These are phyloP conservation scores for Ogataea sp. DNA, from an alignment of 805 yeast species.

Conservation along the genomic window DNA sequence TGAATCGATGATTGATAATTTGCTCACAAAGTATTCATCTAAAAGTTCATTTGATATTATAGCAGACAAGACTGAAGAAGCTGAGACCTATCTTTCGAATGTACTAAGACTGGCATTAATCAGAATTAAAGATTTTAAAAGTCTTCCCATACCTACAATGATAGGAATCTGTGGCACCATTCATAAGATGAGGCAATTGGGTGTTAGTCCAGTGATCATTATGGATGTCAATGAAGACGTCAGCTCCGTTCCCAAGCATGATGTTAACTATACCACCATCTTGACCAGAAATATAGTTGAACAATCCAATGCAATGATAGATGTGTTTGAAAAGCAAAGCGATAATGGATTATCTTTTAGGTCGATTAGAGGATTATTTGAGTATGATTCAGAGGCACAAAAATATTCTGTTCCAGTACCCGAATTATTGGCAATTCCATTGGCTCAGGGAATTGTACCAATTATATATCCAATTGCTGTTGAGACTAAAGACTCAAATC, in stretches of 20 bases:
- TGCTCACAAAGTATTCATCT: constrained; percentile 13
- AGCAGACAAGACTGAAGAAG: constrained; percentile 2
- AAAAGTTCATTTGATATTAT: not conserved
- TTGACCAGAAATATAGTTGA: constrained; percentile 13
- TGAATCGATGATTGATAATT: constrained; percentile 22
- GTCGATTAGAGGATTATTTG: constrained; percentile 30
- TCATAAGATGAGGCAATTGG: constrained; percentile 47
- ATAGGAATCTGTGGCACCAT: constrained; percentile 49
- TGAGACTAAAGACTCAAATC: constrained; percentile 22
- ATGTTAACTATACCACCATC: not conserved
- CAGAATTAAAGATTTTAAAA: constrained; percentile 35
- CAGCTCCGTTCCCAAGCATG: not conserved
- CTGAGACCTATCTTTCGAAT: constrained; percentile 23
- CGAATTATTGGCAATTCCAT: constrained; percentile 31
- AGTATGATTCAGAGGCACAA: constrained; percentile 12
- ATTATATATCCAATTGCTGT: constrained; percentile 52
- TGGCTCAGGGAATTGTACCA: constrained; percentile 43
- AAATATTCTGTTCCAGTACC: constrained; percentile 22
- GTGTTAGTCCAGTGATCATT: constrained; percentile 67
- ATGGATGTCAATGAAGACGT: constrained; percentile 33
- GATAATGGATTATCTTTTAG: constrained; percentile 17
- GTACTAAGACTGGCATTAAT: constrained; percentile 49
- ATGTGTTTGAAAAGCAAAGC: constrained; percentile 8
- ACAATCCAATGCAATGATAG: constrained; percentile 14
- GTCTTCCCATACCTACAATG: constrained; percentile 26